phyloP scores from a whole-genome alignment of 192 early-diverging fungal genomes.

The Umbelopsis sp. region DNA sequence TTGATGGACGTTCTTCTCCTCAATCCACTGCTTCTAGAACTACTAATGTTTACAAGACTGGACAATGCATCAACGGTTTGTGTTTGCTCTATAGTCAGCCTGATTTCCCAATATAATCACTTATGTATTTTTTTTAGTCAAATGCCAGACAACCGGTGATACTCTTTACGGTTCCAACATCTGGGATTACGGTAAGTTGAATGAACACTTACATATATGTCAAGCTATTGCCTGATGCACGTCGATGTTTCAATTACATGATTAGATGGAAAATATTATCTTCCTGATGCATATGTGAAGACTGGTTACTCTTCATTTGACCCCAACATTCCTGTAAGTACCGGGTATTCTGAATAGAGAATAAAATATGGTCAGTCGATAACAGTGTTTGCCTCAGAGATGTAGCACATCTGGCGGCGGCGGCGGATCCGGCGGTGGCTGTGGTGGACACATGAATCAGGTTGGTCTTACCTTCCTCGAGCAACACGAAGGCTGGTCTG shows the following conservation, averaged over 20 bases:
- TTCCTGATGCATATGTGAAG: constrained; percentile 16
- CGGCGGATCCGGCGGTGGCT: constrained; percentile 1
- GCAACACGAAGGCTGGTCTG: neutral
- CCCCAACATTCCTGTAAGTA: constrained; percentile 11
- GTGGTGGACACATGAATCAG: constrained; percentile 6
- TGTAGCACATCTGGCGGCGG: neutral
- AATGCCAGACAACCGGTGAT: constrained; percentile 10
- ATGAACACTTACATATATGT: neutral
- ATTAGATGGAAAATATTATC: constrained; percentile 11
- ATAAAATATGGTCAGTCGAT: neutral
- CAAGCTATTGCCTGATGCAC: too few relatives aligned
- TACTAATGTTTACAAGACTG: constrained; percentile 3
- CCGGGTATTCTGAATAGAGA: neutral
- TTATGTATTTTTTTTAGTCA: neutral
- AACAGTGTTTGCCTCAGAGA: neutral
- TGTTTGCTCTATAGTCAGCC: too few relatives aligned
- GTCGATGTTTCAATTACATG: too few relatives aligned
- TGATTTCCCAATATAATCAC: too few relatives aligned
- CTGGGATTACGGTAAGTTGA: neutral
- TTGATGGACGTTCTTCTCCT: neutral
- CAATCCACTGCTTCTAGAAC: neutral
- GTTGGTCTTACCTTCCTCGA: constrained; percentile 1
- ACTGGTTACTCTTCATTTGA: constrained; percentile 13
- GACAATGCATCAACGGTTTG: constrained; percentile 10
- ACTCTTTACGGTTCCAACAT: constrained; percentile 10